Evolutionary conservation across 495 filamentous ascomycete species (phyloP), one percentile per base, ranked within the genome.

Genomic region (Chaetomium fimeti): DNA sequence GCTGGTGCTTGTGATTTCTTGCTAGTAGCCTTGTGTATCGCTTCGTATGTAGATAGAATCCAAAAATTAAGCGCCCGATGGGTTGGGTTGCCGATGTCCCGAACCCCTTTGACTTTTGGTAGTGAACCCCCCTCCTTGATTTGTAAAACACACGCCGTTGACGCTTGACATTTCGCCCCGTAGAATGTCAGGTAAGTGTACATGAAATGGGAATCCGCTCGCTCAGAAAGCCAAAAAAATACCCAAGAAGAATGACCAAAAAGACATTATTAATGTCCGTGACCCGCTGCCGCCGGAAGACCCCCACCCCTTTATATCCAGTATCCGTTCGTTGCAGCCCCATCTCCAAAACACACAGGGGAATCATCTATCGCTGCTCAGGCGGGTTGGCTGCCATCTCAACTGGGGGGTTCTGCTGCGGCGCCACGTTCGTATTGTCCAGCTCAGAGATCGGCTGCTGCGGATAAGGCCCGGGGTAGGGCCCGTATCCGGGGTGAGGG

Each of bases 361-460:
- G 18, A 7, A 36, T 36, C 9, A 8, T 20, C 32, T 40, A 51
- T 24, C 58, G 25, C 24, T 45, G 29, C 11, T 27, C 32, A 0
- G 56, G 40, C 24, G 59, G 9, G 16, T 48, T 47, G 3, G 12
- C 61, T 5, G 40, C 28, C 64, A 71, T 69, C 64, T 71, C 69
- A 2, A 59, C 67, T 0, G 66, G 66, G 38, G 67, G 63, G 3
- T 25, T 36, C 6, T 45, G 28, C 4, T 49, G 58, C 9, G 29
- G 27, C 18, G 51, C 18, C 2, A 60, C 29, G 1, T 4, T 54
- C 3, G 42, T 7, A 0, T 40, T 64, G 16, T 69, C 69, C 40
- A 71, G 36, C 59, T 71, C 69, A 0, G 66, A 62, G 42, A 64
- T 48, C 2, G 54, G 57, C 43, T 52, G 58, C n/a, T 25, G 48